Base-by-base conservation (phyloP, 495 filamentous ascomycete species). In the Aspergillus wentii region DNA sequence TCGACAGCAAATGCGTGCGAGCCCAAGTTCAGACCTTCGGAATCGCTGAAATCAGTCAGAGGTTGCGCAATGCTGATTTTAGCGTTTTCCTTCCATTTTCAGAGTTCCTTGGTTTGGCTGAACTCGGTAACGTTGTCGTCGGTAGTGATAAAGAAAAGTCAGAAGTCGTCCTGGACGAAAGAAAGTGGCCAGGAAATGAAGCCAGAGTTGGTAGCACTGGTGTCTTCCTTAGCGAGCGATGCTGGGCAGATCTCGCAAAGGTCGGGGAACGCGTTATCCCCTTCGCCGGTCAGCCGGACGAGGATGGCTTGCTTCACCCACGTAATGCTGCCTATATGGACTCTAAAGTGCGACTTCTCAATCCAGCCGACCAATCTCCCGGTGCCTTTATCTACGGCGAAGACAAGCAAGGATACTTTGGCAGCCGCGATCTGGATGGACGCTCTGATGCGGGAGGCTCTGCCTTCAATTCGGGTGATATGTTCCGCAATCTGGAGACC, bases 401-500 rank as follows among this genome's bases (percentile, higher is more conserved):
- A 44, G 85, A 88, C 45, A 78, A 83, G 38, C 64, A 77, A 29
- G 80, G 79, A 1, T 95, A 94, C 54, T 95, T 95, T 49, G 83
- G 86, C 27, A 85, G 76, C 57, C 76, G 80, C 36, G 90, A 94
- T 36, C 59, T 89, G 27, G 92, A 98, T 53, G 69, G 81, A 2
- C 81, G 88, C 36, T 96, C 91, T 14, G 90, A 98, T 20, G 90
- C 90, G 4, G 91, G 88, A 3, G 86, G 73, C 1, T 94, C 86
- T 10, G 89, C 89, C 11, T 85, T 94, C 47, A 83, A 87, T 39
- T 83, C 79, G 33, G 91, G 92, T 11, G 90, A 98, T 55, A 95
- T 98, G 91, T 98, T 98, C 76, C 84, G 83, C 44, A 94, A 95
- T 44, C 71, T 96, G n/a, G 90, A 96, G 44, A 95, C 87, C 3